Conservation (phyloP, 1,284 basidiomycete genomes). For the Ganoderma multipileum region DNA sequence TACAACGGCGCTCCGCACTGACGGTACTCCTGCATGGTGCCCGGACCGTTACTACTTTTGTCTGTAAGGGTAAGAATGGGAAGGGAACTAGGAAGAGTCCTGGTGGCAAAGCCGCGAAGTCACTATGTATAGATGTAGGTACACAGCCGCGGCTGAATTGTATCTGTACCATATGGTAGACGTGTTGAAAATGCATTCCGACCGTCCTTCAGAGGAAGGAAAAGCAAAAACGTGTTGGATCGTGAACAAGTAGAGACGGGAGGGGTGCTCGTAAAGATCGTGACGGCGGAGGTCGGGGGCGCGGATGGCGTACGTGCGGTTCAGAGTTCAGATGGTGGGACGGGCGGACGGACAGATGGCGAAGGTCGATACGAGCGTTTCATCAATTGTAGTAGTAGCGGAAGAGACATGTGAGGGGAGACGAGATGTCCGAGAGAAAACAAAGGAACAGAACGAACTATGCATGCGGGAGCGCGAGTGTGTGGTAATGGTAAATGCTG, state of each 20-base stretch:
- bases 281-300: not conserved
- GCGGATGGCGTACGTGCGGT: not conserved
- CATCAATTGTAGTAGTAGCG: constrained; percentile 7
- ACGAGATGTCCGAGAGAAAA: constrained; percentile 4
- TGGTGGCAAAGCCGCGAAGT: not conserved
- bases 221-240: not conserved
- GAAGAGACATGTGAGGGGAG: constrained; percentile 5
- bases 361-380: not conserved
- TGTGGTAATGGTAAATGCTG: constrained; percentile 4
- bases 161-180: constrained; percentile 3
- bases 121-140: not conserved
- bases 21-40: not conserved
- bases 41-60: not conserved
- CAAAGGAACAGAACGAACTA: not conserved
- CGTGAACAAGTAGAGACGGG: not conserved
- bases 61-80: not conserved
- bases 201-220: not conserved
- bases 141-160: not conserved
- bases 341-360: not conserved
- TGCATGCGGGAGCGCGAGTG: constrained; percentile 9
- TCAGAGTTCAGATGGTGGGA: not conserved
- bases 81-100: not conserved
- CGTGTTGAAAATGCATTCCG: not conserved
- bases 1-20: constrained; percentile 2
- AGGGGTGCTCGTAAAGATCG: not conserved